Percentiles rank a stretch among this genome's conserved stretches.
These are phyloP conservation scores for Exophiala sp. DNA, from an alignment of 2,329 filamentous ascomycete species.

Conservation along the genomic window DNA sequence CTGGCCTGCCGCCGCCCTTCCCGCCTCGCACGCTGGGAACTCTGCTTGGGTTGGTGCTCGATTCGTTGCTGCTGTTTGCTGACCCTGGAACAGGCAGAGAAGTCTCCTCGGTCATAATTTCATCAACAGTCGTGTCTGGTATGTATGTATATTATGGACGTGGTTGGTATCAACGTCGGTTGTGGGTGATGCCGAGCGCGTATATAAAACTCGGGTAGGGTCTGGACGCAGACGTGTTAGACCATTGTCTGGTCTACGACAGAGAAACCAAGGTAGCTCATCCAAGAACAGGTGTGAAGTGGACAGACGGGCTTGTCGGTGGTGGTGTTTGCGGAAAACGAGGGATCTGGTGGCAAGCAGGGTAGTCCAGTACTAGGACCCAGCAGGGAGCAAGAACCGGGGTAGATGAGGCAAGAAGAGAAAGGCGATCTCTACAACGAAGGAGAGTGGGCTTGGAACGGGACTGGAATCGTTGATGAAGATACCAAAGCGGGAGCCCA, in stretches of 20 bases:
- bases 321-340: neutral
- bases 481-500: neutral
- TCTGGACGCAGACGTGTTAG: neutral
- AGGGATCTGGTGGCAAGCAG: neutral
- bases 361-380: neutral
- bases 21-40: conserved; percentile 5
- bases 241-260: neutral
- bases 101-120: conserved; percentile 11
- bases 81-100: neutral
- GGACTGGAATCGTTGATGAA: neutral
- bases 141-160: neutral
- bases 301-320: neutral
- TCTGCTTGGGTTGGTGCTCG: conserved; percentile 6
- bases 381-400: neutral
- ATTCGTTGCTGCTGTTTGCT: conserved; percentile 9
- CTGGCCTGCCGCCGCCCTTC: neutral
- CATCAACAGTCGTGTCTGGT: neutral
- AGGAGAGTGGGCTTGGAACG: neutral
- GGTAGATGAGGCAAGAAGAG: neutral
- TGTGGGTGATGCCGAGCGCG: neutral
- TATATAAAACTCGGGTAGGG: neutral
- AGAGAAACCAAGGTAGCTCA: neutral
- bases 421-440: neutral
- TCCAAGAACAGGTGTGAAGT: neutral
- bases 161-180: neutral